Conservation (phyloP, 805 yeast genomes). For the Pichia heedii region DNA sequence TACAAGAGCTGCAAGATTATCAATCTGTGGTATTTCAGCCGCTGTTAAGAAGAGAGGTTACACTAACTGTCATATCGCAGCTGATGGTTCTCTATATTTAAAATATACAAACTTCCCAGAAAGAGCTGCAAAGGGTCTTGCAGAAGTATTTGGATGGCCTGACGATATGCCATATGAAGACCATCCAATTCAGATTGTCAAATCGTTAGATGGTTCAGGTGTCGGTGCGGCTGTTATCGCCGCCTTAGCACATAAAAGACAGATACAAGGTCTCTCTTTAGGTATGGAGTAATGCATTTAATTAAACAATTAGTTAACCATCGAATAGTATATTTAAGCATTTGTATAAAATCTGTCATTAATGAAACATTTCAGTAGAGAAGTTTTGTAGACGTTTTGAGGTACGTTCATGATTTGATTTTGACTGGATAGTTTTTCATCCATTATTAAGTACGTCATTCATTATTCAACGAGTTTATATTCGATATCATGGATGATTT, state of each 20-base stretch:
- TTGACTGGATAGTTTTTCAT: no score
- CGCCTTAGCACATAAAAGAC: conserved; percentile 80
- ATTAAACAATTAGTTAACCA: no score
- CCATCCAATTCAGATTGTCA: conserved; percentile 77
- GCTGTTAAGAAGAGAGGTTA: conserved; percentile 83
- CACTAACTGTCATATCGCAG: conserved; percentile 80
- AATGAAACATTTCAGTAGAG: no score
- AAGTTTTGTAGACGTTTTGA: no score
- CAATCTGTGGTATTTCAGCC: conserved; percentile 96
- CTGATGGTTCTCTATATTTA: conserved; percentile 94
- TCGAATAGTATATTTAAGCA: no score
- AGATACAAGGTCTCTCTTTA: conserved; percentile 58
- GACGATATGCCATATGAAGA: conserved; percentile 30
- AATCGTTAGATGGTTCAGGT: conserved; percentile 98
- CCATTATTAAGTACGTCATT: no score
- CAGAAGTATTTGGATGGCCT: conserved; percentile 86
- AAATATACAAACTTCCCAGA: conserved; percentile 90
- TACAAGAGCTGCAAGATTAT: conserved; percentile 86
- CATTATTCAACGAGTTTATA: no score
- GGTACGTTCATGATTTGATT: no score
- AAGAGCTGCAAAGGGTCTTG: conserved; percentile 85
- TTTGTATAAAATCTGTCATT: background rate
- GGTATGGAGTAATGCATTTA: conserved; percentile 43
- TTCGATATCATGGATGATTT: background rate
- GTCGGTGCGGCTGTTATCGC: conserved; percentile 99